phyloP scores from a whole-genome alignment of 306 rosid genomes.

The Mucuna pruriens region DNA sequence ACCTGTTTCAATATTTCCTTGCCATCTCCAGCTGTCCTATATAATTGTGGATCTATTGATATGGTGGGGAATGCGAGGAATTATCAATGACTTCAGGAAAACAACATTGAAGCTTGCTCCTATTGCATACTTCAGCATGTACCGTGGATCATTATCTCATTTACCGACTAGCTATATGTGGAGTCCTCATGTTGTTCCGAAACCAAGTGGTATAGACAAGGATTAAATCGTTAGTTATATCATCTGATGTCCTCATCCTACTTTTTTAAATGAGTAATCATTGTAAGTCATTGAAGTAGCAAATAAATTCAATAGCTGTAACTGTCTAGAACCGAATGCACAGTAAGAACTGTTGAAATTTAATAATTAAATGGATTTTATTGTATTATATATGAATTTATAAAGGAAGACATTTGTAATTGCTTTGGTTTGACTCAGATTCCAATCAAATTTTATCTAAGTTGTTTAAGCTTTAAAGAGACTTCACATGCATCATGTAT shows the following conservation, averaged over 20 bases:
- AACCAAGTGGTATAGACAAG: slow-evolving; percentile 76
- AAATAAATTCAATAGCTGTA: not conserved
- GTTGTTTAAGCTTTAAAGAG: slow-evolving; percentile 11
- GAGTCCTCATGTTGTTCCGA: slow-evolving; percentile 96
- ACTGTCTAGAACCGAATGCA: slow-evolving; percentile 20
- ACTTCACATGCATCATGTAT: slow-evolving; percentile 9
- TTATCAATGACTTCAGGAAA: slow-evolving; percentile 88
- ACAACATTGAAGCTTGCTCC: slow-evolving; percentile 86
- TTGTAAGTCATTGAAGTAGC: slow-evolving; percentile 15
- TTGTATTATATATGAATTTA: not conserved
- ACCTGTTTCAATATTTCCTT: slow-evolving; percentile 45
- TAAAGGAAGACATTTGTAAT: not conserved
- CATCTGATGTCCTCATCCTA: not conserved
- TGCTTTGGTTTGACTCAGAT: slow-evolving; percentile 4
- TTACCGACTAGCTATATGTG: slow-evolving; percentile 96
- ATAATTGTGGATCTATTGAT: slow-evolving; percentile 85
- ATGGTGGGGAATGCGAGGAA: slow-evolving; percentile 96
- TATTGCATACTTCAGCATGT: slow-evolving; percentile 93
- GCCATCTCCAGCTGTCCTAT: slow-evolving; percentile 75
- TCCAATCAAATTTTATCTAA: slow-evolving; percentile 5
- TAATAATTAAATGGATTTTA: slow-evolving; percentile 5
- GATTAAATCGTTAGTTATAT: slow-evolving; percentile 17
- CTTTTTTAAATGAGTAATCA: not conserved
- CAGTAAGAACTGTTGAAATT: slow-evolving; percentile 8
- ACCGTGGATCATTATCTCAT: slow-evolving; percentile 95